Evolutionary conservation across 106 monocot species (phyloP).

Genomic region (Alisma plantagoaquatica): DNA sequence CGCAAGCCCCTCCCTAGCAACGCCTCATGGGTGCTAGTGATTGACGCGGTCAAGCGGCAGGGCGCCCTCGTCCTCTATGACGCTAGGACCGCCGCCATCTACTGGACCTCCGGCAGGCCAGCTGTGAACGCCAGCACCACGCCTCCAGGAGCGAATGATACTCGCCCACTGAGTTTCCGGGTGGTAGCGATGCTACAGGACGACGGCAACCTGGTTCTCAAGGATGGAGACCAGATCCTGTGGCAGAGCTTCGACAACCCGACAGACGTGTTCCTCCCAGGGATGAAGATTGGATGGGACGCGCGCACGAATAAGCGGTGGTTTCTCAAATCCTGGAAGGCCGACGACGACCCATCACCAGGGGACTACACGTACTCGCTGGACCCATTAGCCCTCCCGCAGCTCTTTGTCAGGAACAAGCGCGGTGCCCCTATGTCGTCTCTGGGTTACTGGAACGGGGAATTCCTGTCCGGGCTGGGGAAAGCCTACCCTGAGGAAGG

Average conservation of each 20-base stretch:
- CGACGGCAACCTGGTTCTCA: constrained; percentile 30
- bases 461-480: constrained; percentile 33
- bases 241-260: too few species aligned
- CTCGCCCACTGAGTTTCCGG: too few species aligned
- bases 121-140: constrained; percentile 18
- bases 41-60: too few species aligned
- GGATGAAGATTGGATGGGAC: constrained; percentile 28
- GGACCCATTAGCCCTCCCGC: background rate
- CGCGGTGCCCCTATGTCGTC: constrained; percentile 27
- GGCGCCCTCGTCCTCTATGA: constrained; percentile 9
- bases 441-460: constrained; percentile 59
- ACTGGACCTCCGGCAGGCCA: background rate
- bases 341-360: constrained; percentile 25
- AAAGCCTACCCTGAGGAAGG: constrained; percentile 9
- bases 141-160: background rate
- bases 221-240: background rate
- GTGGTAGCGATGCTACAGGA: constrained; percentile 9
- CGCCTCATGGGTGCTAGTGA: too few species aligned
- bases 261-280: constrained; percentile 38
- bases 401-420: constrained; percentile 18
- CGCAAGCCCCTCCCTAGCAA: constrained; percentile 12
- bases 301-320: background rate
- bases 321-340: constrained; percentile 34
- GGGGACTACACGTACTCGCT: constrained; percentile 39
- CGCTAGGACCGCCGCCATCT: constrained; percentile 14